A percentile compares a stretch with the other conserved stretches of the same genome.
Evolutionary conservation across 2,329 filamentous ascomycete species (phyloP).

Genomic region (Ophiostoma quercus): DNA sequence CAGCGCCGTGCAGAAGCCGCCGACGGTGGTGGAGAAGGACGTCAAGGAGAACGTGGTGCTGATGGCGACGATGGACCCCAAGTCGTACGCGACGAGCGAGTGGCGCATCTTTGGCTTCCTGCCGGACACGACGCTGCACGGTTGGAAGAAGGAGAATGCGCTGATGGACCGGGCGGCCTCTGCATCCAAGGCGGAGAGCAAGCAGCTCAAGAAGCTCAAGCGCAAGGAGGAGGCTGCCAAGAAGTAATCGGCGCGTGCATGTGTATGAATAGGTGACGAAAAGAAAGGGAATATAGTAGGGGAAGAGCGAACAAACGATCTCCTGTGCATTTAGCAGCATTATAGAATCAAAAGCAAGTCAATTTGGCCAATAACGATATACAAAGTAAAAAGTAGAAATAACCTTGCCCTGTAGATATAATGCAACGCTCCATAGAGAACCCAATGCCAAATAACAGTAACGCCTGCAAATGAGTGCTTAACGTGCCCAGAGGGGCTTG

Average conservation of each 20-base stretch:
- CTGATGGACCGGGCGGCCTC: constrained; percentile 21
- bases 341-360: background rate
- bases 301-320: background rate
- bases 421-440: background rate
- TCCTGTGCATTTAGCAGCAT: background rate
- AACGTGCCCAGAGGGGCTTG: constrained; percentile 26
- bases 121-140: constrained; percentile 47
- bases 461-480: background rate
- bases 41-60: constrained; percentile 62
- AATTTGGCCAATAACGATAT: background rate
- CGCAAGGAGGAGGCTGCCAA: background rate
- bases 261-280: background rate
- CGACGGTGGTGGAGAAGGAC: constrained; percentile 48
- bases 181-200: constrained; percentile 6
- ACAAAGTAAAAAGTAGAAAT: background rate
- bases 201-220: constrained; percentile 2
- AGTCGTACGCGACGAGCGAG: constrained; percentile 43
- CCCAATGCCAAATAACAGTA: background rate
- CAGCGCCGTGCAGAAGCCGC: constrained; percentile 33
- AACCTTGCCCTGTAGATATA: background rate
- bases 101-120: constrained; percentile 65
- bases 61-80: constrained; percentile 43
- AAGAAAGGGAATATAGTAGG: background rate
- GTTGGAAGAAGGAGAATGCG: constrained; percentile 32
- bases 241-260: background rate